These are phyloP conservation scores for Ophioceras dolichostomum DNA, from an alignment of 2,329 filamentous ascomycete species.

Conservation along the genomic window DNA sequence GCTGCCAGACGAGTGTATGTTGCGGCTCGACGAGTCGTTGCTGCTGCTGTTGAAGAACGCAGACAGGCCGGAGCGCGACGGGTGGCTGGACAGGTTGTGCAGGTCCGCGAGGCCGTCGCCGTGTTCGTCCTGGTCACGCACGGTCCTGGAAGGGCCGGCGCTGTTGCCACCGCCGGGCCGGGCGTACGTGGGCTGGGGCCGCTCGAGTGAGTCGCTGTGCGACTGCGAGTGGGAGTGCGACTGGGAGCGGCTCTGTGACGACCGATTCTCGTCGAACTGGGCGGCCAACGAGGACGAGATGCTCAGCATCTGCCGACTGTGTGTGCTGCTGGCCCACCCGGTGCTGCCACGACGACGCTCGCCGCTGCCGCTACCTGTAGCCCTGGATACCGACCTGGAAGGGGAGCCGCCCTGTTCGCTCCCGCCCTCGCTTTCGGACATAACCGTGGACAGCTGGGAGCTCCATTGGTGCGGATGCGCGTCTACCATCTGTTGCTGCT, in stretches of 20 bases:
- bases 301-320: slow-evolving; percentile 43
- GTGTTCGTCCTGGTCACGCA: slow-evolving; percentile 50
- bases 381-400: slow-evolving; percentile 33
- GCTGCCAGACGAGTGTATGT: slow-evolving; percentile 36
- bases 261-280: slow-evolving; percentile 24
- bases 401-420: slow-evolving; percentile 33
- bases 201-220: slow-evolving; percentile 34
- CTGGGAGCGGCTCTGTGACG: slow-evolving; percentile 7
- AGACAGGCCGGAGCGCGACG: slow-evolving; percentile 41
- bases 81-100: slow-evolving; percentile 35
- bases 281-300: slow-evolving; percentile 40
- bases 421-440: slow-evolving; percentile 46
- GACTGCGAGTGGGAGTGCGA: slow-evolving; percentile 25
- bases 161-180: slow-evolving; percentile 21
- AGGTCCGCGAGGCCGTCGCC: slow-evolving; percentile 52
- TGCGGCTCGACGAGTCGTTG: slow-evolving; percentile 33
- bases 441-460: slow-evolving; percentile 50
- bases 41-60: slow-evolving; percentile 31
- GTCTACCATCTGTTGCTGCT: slow-evolving; percentile 27
- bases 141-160: slow-evolving; percentile 27
- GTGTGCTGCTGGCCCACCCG: slow-evolving; percentile 30
- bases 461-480: slow-evolving; percentile 47
- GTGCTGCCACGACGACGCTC: slow-evolving; percentile 28
- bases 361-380: slow-evolving; percentile 20
- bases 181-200: slow-evolving; percentile 30